Evolutionary conservation across 768 basidiomycete species (phyloP).

Genomic region (Boletus rubroflammeus): DNA sequence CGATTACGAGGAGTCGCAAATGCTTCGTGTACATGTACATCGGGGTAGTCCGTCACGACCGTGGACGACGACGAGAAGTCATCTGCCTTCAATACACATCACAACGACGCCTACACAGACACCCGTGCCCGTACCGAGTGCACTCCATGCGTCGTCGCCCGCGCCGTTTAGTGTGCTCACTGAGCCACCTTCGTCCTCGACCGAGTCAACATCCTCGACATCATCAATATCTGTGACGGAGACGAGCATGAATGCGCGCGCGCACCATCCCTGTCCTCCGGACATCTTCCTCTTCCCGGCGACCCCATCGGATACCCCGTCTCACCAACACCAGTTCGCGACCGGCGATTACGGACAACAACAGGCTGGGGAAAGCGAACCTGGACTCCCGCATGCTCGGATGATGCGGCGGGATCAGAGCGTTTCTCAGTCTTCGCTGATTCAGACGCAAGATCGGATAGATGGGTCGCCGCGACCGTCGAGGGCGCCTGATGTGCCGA

Average conservation of each 20-base stretch:
- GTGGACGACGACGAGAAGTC: constrained; percentile 11
- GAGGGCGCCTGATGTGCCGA: constrained; percentile 10
- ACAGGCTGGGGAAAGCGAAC: not conserved
- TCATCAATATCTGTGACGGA: constrained; percentile 7
- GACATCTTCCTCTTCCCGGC: constrained; percentile 29
- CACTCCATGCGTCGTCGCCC: constrained; percentile 10
- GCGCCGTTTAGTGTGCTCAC: constrained; percentile 28
- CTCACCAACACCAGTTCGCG: constrained; percentile 12
- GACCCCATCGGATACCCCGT: constrained; percentile 22
- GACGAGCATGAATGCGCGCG: not conserved
- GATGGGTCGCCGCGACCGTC: constrained; percentile 17
- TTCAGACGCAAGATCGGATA: constrained; percentile 11
- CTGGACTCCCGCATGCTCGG: not conserved
- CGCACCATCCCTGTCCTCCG: constrained; percentile 15
- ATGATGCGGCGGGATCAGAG: constrained; percentile 7
- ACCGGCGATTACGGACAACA: constrained; percentile 8
- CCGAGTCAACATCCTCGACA: constrained; percentile 15
- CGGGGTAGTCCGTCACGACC: constrained; percentile 10
- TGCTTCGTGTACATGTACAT: constrained; percentile 10
- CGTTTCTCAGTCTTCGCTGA: not conserved
- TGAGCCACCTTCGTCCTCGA: constrained; percentile 21
- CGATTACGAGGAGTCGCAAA: constrained; percentile 21
- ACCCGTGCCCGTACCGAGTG: not conserved
- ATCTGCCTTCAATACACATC: constrained; percentile 27
- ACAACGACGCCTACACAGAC: constrained; percentile 12